Percentiles rank a stretch among this genome's conserved stretches.
phyloP scores from a whole-genome alignment of 495 filamentous ascomycete genomes.

The Aspergillus diversus region DNA sequence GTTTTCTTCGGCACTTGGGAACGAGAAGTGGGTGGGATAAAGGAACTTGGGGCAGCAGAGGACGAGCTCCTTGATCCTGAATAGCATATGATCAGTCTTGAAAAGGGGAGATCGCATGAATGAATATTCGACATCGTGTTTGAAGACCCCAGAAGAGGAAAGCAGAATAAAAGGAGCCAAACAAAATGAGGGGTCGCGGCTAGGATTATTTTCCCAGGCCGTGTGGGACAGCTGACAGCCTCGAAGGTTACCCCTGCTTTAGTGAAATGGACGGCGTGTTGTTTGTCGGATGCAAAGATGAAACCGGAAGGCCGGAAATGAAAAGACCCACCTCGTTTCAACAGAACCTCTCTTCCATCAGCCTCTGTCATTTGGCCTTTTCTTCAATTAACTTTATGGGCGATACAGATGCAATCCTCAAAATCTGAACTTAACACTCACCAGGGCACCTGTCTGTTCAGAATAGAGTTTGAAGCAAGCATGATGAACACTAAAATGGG shows the following conservation, averaged over 20 bases:
- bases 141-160: conserved; percentile 2
- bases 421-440: background rate
- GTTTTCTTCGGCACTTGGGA: too few relatives aligned
- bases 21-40: too few relatives aligned
- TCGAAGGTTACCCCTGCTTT: conserved; percentile 23
- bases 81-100: conserved; percentile 6
- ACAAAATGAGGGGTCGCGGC: background rate
- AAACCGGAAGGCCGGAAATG: conserved; percentile 28
- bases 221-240: background rate
- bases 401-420: background rate
- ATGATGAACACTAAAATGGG: background rate
- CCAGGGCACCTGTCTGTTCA: background rate
- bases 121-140: background rate
- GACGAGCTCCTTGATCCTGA: background rate
- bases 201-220: background rate
- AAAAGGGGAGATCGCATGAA: conserved; percentile 7
- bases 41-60: background rate
- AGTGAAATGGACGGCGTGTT: conserved; percentile 22
- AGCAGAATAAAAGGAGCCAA: background rate
- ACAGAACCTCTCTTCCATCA: background rate
- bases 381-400: background rate
- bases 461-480: background rate
- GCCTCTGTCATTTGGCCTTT: too few relatives aligned
- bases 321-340: conserved; percentile 21
- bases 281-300: conserved; percentile 21